Evolutionary conservation across 2,329 filamentous ascomycete species (phyloP).

Genomic region (Cladosporium sp.): DNA sequence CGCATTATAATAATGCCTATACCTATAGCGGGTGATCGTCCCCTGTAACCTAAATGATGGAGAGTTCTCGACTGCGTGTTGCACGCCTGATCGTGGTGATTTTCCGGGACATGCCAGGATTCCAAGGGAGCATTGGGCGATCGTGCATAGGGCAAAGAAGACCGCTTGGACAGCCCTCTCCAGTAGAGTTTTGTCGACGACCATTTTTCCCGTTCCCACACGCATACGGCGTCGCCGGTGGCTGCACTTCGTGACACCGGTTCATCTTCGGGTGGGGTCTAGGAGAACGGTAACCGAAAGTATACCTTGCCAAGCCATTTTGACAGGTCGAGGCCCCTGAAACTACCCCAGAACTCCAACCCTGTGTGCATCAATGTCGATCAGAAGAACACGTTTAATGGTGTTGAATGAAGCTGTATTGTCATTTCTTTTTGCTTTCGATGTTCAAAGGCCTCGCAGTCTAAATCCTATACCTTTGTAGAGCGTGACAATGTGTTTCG

Average conservation of each 20-base stretch:
- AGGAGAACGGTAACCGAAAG: not conserved
- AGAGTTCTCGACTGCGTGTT: not conserved
- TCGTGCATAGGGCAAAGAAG: not conserved
- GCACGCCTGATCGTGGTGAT: not conserved
- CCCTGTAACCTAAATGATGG: not conserved
- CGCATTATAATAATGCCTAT: slow-evolving; percentile 8
- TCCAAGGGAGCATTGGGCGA: not conserved
- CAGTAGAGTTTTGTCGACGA: not conserved
- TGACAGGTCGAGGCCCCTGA: not conserved
- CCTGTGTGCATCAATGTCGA: not conserved
- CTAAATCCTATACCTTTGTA: not conserved
- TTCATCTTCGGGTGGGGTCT: slow-evolving; percentile 10
- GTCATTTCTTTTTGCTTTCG: not conserved
- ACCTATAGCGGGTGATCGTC: not conserved
- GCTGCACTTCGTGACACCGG: slow-evolving; percentile 2
- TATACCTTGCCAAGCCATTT: not conserved
- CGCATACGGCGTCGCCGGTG: slow-evolving; percentile 5
- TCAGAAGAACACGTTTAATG: not conserved
- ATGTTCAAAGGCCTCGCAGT: accelerated
- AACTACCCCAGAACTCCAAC: not conserved
- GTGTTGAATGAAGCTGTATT: not conserved
- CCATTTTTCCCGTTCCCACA: not conserved
- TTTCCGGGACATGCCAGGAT: not conserved
- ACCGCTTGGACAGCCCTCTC: not conserved
- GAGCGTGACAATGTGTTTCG: not conserved